These are phyloP conservation scores for Lentithecium fluviatile DNA, from an alignment of 495 filamentous ascomycete genomes.

Conservation along the genomic window DNA sequence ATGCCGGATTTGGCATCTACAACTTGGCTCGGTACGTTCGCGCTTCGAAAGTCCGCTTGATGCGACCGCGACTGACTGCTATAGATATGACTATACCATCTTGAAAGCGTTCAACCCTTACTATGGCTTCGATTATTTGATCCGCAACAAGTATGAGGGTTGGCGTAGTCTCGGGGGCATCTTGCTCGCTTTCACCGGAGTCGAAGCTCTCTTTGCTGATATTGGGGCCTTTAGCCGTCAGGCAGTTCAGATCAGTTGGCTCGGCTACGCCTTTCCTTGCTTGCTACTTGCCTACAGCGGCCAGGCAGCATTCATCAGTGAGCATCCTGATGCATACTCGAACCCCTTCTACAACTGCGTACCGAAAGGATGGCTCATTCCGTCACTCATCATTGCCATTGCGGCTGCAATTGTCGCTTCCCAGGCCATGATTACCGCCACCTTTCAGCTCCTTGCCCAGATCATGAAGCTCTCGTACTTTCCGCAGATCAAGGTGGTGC, in stretches of 20 bases:
- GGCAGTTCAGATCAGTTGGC: constrained; percentile 60
- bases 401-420: constrained; percentile 72
- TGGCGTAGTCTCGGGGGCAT: constrained; percentile 70
- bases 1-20: constrained; percentile 67
- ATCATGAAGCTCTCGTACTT: constrained; percentile 75
- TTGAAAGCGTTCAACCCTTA: constrained; percentile 69
- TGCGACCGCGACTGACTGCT: constrained; percentile 53
- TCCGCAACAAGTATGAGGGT: constrained; percentile 59
- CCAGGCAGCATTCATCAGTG: constrained; percentile 69
- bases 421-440: constrained; percentile 74
- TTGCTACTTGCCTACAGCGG: constrained; percentile 70
- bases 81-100: constrained; percentile 60
- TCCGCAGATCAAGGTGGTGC: constrained; percentile 67
- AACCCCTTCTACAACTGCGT: constrained; percentile 72
- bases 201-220: constrained; percentile 74
- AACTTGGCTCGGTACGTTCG: constrained; percentile 21
- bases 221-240: constrained; percentile 61
- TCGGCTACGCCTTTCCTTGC: constrained; percentile 68
- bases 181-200: constrained; percentile 69
- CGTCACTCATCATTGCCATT: constrained; percentile 63
- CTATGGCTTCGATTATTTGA: constrained; percentile 61
- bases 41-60: not conserved
- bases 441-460: constrained; percentile 64
- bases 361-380: constrained; percentile 65
- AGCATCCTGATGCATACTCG: constrained; percentile 58